Conservation (phyloP, 2,329 filamentous ascomycete genomes). For the Curvularia verruculosa region DNA sequence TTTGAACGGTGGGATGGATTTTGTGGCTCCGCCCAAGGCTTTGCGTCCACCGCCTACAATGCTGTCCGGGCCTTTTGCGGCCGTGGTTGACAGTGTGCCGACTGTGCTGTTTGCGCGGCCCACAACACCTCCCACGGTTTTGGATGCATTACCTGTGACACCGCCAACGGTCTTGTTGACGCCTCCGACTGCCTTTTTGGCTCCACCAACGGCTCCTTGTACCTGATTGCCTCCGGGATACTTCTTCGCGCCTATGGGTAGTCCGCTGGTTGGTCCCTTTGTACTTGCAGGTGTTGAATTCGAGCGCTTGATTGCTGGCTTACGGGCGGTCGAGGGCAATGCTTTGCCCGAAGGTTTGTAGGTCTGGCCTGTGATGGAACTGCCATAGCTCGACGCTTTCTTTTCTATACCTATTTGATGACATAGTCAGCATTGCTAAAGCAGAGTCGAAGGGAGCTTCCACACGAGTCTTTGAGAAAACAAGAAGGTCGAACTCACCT, state of each 20-base stretch:
- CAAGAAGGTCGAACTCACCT: constrained; percentile 25
- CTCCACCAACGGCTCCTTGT: constrained; percentile 14
- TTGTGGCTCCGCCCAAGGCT: constrained; percentile 15
- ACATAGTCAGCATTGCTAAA: not conserved
- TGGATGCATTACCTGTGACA: constrained; percentile 16
- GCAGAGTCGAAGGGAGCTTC: not conserved
- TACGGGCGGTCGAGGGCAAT: constrained; percentile 39
- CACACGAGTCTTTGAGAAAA: not conserved
- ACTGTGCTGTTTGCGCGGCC: constrained; percentile 23
- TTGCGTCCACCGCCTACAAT: constrained; percentile 20
- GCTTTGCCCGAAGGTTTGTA: constrained; percentile 37
- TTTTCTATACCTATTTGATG: constrained; percentile 36
- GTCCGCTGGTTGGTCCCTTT: constrained; percentile 23
- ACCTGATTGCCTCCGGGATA: constrained; percentile 29
- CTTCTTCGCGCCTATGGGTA: constrained; percentile 40
- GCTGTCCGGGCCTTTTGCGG: constrained; percentile 11
- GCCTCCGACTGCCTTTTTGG: constrained; percentile 32
- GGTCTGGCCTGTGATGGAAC: constrained; percentile 37
- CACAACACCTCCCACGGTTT: constrained; percentile 10
- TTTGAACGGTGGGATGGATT: constrained; percentile 17
- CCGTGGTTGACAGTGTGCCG: constrained; percentile 12
- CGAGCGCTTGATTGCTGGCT: constrained; percentile 40
- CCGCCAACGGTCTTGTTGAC: constrained; percentile 22
- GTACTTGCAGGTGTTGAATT: constrained; percentile 40
- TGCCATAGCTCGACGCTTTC: constrained; percentile 39